These are phyloP conservation scores for Corniculantispora saksenae DNA, from an alignment of 2,329 filamentous ascomycete species.

Conservation along the genomic window DNA sequence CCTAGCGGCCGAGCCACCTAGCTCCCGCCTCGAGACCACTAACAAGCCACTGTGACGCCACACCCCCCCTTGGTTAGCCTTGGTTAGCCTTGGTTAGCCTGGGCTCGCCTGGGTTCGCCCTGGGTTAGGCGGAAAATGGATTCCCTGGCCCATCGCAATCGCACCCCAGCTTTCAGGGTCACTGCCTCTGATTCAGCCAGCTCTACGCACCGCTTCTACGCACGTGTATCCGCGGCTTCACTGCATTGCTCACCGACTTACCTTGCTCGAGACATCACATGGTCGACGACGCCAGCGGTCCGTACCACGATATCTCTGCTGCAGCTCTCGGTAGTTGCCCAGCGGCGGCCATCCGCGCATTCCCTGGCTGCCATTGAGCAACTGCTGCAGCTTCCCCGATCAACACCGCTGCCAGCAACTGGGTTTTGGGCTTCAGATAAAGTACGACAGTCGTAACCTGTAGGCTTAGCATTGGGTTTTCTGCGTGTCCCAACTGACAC, in stretches of 20 bases:
- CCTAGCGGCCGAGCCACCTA: neutral
- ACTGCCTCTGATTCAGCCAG: neutral
- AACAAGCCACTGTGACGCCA: constrained; percentile 14
- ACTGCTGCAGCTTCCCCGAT: neutral
- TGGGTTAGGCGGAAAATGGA: neutral
- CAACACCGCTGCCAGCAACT: neutral
- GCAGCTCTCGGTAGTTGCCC: constrained; percentile 6
- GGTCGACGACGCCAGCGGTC: neutral
- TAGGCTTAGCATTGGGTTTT: neutral
- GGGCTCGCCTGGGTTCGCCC: neutral
- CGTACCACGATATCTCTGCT: neutral
- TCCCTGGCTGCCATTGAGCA: neutral
- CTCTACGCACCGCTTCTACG: neutral
- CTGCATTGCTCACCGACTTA: neutral
- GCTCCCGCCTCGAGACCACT: constrained; percentile 1
- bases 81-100: neutral
- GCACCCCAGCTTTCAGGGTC: constrained; percentile 15
- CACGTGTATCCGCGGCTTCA: constrained; percentile 1
- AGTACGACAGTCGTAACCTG: neutral
- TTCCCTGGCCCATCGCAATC: neutral
- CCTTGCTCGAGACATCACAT: constrained; percentile 1
- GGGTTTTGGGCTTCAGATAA: neutral
- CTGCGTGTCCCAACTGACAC: neutral
- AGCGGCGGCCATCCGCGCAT: neutral
- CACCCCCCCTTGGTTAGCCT: constrained; percentile 1